Evolutionary conservation across 2,329 filamentous ascomycete species (phyloP).

Genomic region (Sporothrix sp.): DNA sequence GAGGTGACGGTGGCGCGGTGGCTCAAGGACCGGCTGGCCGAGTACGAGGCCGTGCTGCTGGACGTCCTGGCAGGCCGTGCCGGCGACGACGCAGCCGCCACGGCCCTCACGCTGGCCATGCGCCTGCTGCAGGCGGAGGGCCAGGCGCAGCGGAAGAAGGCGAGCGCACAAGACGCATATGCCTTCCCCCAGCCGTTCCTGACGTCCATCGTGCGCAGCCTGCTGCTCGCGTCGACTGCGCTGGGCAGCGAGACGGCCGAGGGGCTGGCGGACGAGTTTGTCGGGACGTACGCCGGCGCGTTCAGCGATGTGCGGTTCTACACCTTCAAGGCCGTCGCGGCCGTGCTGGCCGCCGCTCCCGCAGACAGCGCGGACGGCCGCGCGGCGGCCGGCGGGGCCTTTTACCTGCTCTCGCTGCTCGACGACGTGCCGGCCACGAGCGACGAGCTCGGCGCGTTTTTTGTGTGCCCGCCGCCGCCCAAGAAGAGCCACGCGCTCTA

Average conservation of each 20-base stretch:
- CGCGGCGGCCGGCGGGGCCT: slow-evolving; percentile 32
- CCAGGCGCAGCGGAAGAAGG: slow-evolving; percentile 42
- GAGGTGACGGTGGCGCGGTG: slow-evolving; percentile 66
- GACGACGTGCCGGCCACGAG: slow-evolving; percentile 60
- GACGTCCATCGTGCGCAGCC: slow-evolving; percentile 49
- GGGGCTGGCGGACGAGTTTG: slow-evolving; percentile 58
- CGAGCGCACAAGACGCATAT: slow-evolving; percentile 26
- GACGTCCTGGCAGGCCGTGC: slow-evolving; percentile 46
- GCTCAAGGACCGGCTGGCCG: slow-evolving; percentile 64
- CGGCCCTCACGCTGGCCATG: slow-evolving; percentile 72
- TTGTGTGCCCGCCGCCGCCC: slow-evolving; percentile 47
- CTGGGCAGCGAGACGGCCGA: slow-evolving; percentile 10
- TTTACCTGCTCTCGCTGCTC: slow-evolving; percentile 55
- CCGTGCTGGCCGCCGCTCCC: slow-evolving; percentile 20
- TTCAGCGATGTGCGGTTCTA: slow-evolving; percentile 81
- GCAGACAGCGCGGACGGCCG: slow-evolving; percentile 9
- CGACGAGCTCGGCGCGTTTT: slow-evolving; percentile 60
- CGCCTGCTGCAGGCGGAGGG: slow-evolving; percentile 72
- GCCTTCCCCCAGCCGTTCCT: slow-evolving; percentile 63
- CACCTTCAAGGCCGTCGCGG: slow-evolving; percentile 58
- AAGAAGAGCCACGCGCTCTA: slow-evolving; percentile 58
- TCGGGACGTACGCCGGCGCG: slow-evolving; percentile 66
- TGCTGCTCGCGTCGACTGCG: slow-evolving; percentile 38
- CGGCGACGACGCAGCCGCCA: slow-evolving; percentile 53
- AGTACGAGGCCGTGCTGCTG: slow-evolving; percentile 58